Percentiles rank a stretch among this genome's conserved stretches.
These are phyloP conservation scores for Lanmaoa pseudosensibilis DNA, from an alignment of 768 basidiomycete genomes.

Conservation along the genomic window DNA sequence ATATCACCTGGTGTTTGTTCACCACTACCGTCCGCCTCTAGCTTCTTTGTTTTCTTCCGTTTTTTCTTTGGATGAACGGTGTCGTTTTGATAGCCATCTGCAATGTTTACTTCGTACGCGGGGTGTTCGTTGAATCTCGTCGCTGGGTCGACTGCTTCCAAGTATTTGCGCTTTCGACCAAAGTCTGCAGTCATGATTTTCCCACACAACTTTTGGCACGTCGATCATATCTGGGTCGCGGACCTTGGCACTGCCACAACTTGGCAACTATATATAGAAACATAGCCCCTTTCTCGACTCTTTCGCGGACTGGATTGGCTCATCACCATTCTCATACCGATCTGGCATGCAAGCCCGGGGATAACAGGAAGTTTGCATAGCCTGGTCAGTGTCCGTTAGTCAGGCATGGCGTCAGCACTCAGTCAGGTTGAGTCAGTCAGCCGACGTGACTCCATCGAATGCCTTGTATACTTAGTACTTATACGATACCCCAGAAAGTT, in stretches of 20 bases:
- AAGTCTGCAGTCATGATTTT: slow-evolving; percentile 70
- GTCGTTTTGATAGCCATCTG: slow-evolving; percentile 8
- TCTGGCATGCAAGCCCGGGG: no score
- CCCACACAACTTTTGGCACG: not conserved
- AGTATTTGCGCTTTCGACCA: slow-evolving; percentile 69
- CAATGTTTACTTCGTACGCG: not conserved
- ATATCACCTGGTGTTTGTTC: slow-evolving; percentile 2
- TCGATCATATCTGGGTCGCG: no score
- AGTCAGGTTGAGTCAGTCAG: not conserved
- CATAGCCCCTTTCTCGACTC: slow-evolving; percentile 2
- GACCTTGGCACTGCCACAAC: no score
- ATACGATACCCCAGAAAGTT: not conserved
- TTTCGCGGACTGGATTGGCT: no score
- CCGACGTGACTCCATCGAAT: no score
- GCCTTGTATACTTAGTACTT: no score
- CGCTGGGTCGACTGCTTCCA: not conserved
- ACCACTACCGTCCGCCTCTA: slow-evolving; percentile 25
- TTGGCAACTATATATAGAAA: not conserved
- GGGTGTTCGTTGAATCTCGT: slow-evolving; percentile 1
- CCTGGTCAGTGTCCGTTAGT: not conserved
- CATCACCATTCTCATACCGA: no score
- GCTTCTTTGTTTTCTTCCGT: slow-evolving; percentile 51
- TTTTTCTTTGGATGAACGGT: slow-evolving; percentile 51
- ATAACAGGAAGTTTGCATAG: not conserved
- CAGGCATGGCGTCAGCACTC: not conserved